Evolutionary conservation across 805 yeast genomes (phyloP).

Genomic region (Saturnispora halmiae): DNA sequence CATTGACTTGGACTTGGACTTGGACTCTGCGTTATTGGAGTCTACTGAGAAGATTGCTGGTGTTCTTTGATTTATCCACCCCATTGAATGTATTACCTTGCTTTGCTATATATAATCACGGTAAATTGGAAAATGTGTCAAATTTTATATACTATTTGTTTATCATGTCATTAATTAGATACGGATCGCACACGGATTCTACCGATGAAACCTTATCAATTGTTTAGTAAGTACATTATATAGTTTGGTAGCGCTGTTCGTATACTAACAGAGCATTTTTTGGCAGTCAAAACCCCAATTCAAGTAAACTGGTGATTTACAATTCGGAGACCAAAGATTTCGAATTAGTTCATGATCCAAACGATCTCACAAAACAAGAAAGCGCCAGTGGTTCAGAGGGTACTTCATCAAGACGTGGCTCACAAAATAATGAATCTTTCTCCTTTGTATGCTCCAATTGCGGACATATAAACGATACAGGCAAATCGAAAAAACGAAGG

Average conservation of each 20-base stretch:
- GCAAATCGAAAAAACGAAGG: not conserved
- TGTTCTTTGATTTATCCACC: too few relatives aligned
- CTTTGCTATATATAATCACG: too few relatives aligned
- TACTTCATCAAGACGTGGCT: not conserved
- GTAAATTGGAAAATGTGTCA: not conserved
- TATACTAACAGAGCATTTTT: conserved; percentile 7
- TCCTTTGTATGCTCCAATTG: conserved; percentile 23
- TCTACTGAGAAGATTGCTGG: conserved; percentile 9
- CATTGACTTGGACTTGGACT: not conserved
- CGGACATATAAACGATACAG: conserved; percentile 16
- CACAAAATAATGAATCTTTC: not conserved
- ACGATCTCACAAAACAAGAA: conserved; percentile 8
- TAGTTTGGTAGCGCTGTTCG: not conserved
- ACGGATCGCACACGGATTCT: conserved; percentile 8
- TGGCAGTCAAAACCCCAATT: conserved; percentile 19
- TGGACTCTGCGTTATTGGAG: not conserved
- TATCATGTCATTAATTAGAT: conserved; percentile 18
- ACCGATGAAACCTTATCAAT: conserved; percentile 3
- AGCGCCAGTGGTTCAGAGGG: not conserved
- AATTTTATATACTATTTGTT: not conserved
- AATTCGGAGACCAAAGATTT: conserved; percentile 23
- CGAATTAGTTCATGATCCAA: conserved; percentile 18
- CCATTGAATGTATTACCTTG: too few relatives aligned
- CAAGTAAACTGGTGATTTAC: conserved; percentile 25
- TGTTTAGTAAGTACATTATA: conserved; percentile 6